Evolutionary conservation across 139 green algal genomes (phyloP).

Genomic region (Mesotaenium endlicherianum): DNA sequence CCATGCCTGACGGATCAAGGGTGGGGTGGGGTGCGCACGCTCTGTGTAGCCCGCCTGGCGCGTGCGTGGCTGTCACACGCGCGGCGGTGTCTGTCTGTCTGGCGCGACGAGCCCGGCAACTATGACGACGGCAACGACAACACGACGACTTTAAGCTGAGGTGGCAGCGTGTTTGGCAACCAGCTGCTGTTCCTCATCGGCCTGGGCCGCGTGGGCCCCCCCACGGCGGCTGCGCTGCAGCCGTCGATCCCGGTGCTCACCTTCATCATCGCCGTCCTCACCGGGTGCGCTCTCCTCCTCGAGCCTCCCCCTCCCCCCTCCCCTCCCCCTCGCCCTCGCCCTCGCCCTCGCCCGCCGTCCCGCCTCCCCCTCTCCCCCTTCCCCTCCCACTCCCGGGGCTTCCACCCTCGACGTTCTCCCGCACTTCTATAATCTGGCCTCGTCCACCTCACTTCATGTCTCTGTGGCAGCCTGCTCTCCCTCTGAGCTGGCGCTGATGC

Average conservation of each 20-base stretch:
- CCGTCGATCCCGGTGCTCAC: constrained; percentile 48
- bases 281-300: not conserved
- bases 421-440: not conserved
- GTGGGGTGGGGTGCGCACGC: too few species aligned
- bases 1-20: too few species aligned
- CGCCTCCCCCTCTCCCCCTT: not conserved
- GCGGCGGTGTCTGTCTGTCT: too few species aligned
- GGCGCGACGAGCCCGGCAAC: too few species aligned
- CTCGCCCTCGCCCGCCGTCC: not conserved
- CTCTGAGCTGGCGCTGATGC: not conserved
- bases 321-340: not conserved
- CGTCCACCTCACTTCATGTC: not conserved
- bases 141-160: too few species aligned
- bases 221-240: constrained; percentile 32
- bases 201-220: constrained; percentile 19
- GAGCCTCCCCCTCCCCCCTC: not conserved
- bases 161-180: constrained; percentile 39
- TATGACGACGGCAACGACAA: too few species aligned
- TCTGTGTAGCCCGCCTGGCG: too few species aligned
- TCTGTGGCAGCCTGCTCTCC: not conserved
- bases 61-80: too few species aligned
- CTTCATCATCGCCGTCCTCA: constrained; percentile 29
- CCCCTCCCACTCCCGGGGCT: not conserved
- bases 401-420: not conserved
- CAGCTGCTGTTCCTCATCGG: constrained; percentile 45